Evolutionary conservation across 805 yeast genomes (phyloP), one percentile per base, ranked within the genome.

Genomic region (Yamadazyma tumulicola): DNA sequence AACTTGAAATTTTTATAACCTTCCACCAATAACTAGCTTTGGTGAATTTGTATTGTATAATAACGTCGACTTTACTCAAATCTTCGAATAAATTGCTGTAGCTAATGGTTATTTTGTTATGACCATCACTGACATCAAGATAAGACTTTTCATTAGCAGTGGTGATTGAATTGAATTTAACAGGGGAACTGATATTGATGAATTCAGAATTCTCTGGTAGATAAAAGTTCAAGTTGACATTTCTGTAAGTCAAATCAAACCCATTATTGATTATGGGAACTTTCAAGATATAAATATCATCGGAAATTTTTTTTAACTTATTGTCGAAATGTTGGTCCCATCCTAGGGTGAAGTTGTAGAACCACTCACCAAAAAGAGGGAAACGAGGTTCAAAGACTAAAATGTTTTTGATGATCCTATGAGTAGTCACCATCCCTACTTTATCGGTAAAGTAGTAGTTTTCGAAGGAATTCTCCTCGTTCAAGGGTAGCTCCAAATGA

Each of bases 321-420:
- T 75, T 61, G 11, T 63, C 51, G 26, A 89, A 60, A 14, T 69
- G 63, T 44, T 77, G 74, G 32, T 81, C 76, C 96, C 96, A 93
- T n/a, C 97, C 97, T 47, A 91, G 60, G 15, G 97, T 93, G 69
- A 86, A 93, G 62, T 91, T 87, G 62, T 87, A 91, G 51, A 80
- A 74, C 98, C 98, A 93, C 27, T 89, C 94, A 31, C 98, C 98
- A 60, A 86, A 85, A 5, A 93, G 57, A n/a, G 98, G 98, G 67
- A 69, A 93, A 57, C 98, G 75, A 37, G 97, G 97, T 51, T 74
- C 76, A 45, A 93, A 57, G 22, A 80, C 64, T 31, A 86, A 61
- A 41, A 63, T 60, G 27, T 71, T 59, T 26, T 60, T 59, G 4
- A 61, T 52, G 17, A 63, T 41, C 42, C 67, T 65, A 32, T 83